phyloP scores from a whole-genome alignment of 371 early-diverging fungal species.

The Parasitella parasitica region DNA sequence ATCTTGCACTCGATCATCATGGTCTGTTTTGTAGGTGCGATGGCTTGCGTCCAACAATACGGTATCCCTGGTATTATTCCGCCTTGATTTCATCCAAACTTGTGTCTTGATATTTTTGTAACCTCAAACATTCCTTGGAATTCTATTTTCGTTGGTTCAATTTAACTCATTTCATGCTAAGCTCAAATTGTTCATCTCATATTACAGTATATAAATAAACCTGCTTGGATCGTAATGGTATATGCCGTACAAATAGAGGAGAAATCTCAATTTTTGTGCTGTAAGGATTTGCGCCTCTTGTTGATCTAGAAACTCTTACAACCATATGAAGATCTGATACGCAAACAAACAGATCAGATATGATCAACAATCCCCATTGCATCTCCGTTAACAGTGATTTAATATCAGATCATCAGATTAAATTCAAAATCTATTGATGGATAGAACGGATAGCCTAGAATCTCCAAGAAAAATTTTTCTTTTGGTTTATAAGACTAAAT shows the following conservation, averaged over 20 bases:
- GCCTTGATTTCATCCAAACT: slow-evolving; percentile 5
- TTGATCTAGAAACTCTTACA: no score
- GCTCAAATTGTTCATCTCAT: no score
- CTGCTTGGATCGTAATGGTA: no score
- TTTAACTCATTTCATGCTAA: not conserved
- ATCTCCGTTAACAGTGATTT: not conserved
- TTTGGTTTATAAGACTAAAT: not conserved
- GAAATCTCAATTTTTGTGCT: not conserved
- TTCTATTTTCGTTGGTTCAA: not conserved
- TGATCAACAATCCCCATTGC: not conserved
- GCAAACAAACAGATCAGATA: not conserved
- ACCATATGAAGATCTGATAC: no score
- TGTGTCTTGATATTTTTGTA: not conserved
- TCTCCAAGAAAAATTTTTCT: not conserved
- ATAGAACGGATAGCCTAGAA: not conserved
- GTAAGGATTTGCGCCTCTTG: no score
- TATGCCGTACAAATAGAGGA: no score
- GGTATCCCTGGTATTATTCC: slow-evolving; percentile 52
- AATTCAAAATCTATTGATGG: not conserved
- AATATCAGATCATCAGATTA: slow-evolving; percentile 26
- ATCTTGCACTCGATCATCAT: slow-evolving; percentile 44
- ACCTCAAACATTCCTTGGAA: not conserved
- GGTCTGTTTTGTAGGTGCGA: slow-evolving; percentile 39
- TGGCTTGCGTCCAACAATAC: slow-evolving; percentile 47
- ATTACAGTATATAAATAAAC: no score